Evolutionary conservation across 176 grass and related monocot species (phyloP).

Genomic region (Oryza longistaminata): DNA sequence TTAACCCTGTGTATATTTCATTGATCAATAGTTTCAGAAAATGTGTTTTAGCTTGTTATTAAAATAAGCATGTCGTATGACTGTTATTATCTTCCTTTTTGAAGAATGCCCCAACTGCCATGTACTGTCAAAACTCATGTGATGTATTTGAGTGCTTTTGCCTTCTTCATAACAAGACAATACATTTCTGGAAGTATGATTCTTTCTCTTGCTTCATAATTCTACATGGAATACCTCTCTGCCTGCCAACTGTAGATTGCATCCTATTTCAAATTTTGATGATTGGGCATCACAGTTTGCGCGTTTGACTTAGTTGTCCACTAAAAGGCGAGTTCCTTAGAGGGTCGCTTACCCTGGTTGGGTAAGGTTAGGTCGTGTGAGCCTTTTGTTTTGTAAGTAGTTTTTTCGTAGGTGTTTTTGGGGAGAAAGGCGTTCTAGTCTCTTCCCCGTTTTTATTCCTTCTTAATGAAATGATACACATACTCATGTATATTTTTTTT

Average conservation of each 20-base stretch:
- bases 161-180: slow-evolving; percentile 17
- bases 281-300: background rate
- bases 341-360: too few relatives aligned
- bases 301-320: background rate
- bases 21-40: background rate
- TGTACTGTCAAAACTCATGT: background rate
- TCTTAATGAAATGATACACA: too few relatives aligned
- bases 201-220: background rate
- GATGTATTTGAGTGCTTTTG: background rate
- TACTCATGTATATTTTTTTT: too few relatives aligned
- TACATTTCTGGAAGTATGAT: slow-evolving; percentile 1
- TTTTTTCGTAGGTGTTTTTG: too few relatives aligned
- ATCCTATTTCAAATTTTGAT: background rate
- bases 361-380: too few relatives aligned
- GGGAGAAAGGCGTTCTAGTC: too few relatives aligned
- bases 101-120: background rate
- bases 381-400: too few relatives aligned
- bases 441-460: too few relatives aligned
- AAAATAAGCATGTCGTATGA: background rate
- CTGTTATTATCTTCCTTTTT: background rate
- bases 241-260: background rate
- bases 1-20: background rate
- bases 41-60: background rate
- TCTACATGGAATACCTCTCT: background rate
- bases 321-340: background rate